Base-by-base conservation (phyloP, 2,329 filamentous ascomycete species). In the Metarhizium brunneum region DNA sequence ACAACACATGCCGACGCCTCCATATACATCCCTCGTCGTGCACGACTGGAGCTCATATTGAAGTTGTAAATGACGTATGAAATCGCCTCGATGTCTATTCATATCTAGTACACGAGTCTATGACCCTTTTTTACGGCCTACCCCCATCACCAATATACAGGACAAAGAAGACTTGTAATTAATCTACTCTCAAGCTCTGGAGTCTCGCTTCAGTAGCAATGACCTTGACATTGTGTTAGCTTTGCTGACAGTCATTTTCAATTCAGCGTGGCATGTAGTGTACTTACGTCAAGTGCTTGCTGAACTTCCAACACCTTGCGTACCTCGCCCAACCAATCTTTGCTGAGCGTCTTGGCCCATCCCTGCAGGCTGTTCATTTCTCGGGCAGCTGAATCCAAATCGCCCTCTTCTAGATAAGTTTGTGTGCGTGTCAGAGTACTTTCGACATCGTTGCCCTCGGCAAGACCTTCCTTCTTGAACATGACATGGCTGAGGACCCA, bases 351-450 rank as follows among this genome's bases (percentile, higher is more conserved):
- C 80, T 94, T 96, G 50, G 92, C 92, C 94, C 94, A 99, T 30
- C 94, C 94, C 59, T 87, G 82, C 50, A 99, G 78, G 2, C 85
- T 83, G 69, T 97, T 99, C 87, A 99, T 94, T 76, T 99, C 94
- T 61, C 94, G 81, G 14, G 94, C 92, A 2, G 94, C 94, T 54
- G 82, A 86, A 70, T 99, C 94, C 56, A 99, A 74, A 66, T 96
- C 86, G 25, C 94, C 94, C 74, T 97, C 90, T 74, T 99, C 92
- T 20, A 99, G 80, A 63, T 90, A 81, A 7, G 86, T 91, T 74
- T 99, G 92, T 1, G 94, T 92, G 60, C 94, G 82, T 2, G 89
- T 88, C 50, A 99, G 81, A 57, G 97, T 86, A 66, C 91, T 95
- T 79, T 99, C 94, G 25, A 97, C 92, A 66, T 97, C 92, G 63